Evolutionary conservation across 441 rosid species (phyloP).

Genomic region (Raphanus hybrid): DNA sequence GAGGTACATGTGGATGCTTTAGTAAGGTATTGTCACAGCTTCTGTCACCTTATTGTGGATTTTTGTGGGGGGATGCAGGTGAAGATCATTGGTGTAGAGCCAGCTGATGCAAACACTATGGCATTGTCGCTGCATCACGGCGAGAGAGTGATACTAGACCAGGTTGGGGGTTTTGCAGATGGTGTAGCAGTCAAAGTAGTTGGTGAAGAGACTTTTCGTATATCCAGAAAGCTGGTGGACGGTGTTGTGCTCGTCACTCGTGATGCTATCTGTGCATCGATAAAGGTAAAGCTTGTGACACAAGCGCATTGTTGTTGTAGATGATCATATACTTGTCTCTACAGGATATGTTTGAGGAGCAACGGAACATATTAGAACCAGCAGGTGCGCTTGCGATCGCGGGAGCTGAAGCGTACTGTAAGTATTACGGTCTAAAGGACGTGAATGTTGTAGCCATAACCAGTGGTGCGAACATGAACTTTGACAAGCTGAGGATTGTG

Average conservation of each 20-base stretch:
- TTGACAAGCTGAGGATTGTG: slow-evolving; percentile 89
- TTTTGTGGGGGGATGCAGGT: slow-evolving; percentile 55
- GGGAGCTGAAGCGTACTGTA: slow-evolving; percentile 98
- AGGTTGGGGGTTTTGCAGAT: slow-evolving; percentile 97
- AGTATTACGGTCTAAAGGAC: slow-evolving; percentile 75
- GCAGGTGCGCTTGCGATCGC: slow-evolving; percentile 99
- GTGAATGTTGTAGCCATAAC: slow-evolving; percentile 82
- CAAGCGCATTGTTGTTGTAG: neutral
- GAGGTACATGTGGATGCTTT: slow-evolving; percentile 49
- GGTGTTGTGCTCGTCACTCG: slow-evolving; percentile 97
- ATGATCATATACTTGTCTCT: slow-evolving; percentile 16
- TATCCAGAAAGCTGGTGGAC: slow-evolving; percentile 81
- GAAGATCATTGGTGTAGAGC: slow-evolving; percentile 95
- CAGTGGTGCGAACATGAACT: slow-evolving; percentile 97
- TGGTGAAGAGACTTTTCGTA: slow-evolving; percentile 88
- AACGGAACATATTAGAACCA: slow-evolving; percentile 91
- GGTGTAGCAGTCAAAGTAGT: slow-evolving; percentile 99
- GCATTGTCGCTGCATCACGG: slow-evolving; percentile 94
- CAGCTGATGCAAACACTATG: slow-evolving; percentile 95
- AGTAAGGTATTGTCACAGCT: neutral
- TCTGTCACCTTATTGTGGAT: slow-evolving; percentile 27
- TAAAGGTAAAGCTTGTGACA: slow-evolving; percentile 56
- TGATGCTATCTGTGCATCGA: slow-evolving; percentile 97
- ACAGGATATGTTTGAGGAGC: slow-evolving; percentile 98
- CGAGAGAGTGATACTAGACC: slow-evolving; percentile 79